Evolutionary conservation across 176 grass and related monocot genomes (phyloP).

Genomic region (Ananas comosus): DNA sequence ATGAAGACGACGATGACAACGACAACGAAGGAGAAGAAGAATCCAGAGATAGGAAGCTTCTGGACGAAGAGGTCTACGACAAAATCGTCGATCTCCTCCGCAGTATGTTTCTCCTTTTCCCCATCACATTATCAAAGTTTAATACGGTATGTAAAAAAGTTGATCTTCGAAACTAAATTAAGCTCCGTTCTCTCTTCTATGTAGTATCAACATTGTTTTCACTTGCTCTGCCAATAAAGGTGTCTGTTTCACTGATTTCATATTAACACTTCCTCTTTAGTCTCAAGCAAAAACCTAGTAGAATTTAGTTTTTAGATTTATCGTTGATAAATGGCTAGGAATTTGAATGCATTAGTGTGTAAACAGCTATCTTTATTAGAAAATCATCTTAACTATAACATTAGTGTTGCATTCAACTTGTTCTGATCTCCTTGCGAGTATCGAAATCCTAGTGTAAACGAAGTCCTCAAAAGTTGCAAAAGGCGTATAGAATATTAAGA

Average conservation of each 20-base stretch:
- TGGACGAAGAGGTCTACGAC: slow-evolving; percentile 22
- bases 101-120: slow-evolving; percentile 18
- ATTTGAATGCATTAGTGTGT: no score
- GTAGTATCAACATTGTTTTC: slow-evolving; percentile 9
- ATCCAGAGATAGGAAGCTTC: slow-evolving; percentile 16
- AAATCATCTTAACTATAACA: background rate
- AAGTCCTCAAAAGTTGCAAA: background rate
- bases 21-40: slow-evolving; percentile 16
- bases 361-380: no score
- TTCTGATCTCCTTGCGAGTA: no score
- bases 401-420: no score
- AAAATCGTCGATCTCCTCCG: slow-evolving; percentile 45
- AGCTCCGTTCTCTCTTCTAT: slow-evolving; percentile 7
- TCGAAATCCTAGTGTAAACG: no score
- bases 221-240: background rate
- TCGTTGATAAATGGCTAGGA: no score
- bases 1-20: slow-evolving; percentile 12
- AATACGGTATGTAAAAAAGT: background rate
- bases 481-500: slow-evolving; percentile 6
- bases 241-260: no score
- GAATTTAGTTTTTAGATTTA: no score
- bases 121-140: background rate
- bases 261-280: no score
- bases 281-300: no score
- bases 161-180: no score